Evolutionary conservation across 2,329 filamentous ascomycete species (phyloP), one percentile per base, ranked within the genome.

Genomic region (Ophiognomonia clavigignenti-juglandacearum): DNA sequence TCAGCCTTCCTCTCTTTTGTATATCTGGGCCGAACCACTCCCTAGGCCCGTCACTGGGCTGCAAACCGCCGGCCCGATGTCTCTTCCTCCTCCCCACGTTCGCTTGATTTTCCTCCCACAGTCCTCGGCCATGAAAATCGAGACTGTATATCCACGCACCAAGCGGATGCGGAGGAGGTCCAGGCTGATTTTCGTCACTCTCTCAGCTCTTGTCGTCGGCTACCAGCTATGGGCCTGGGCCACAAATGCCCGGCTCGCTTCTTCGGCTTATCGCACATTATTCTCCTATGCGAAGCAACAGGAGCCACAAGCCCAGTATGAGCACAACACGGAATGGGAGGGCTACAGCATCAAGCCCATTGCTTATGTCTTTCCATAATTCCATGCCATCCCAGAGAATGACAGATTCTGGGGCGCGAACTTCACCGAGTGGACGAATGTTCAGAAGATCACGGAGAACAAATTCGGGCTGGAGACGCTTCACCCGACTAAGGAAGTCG

Each of bases 321-420:
- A 24, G 10, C 23, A 31, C 11, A 19, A 8, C 14, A 6, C 38
- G 4, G 10, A 31, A 31, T 29, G 16, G 38, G 9, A 10, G 19
- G 16, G 24, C 7, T 50, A 42, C 39, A 40, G 44, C 5, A 47
- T 48, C 36, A 48, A 48, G 32, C 45, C 45, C 6, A 44, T 51
- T n/a, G 48, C 39, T 10, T 51, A 51, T 31, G 32, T 51, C 41
- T 51, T 51, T 24, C 48, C 45, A 7, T 45, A 48, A 19, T 51
- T 45, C 24, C 48, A 51, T 16, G 19, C 45, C n/a, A 45, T 51
- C 29, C 35, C 37, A 1, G 48, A 51, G 41, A 48, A 51, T 20
- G 48, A 51, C 41, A 36, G 23, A 24, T 45, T 48, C 22, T 45
- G 48, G 48, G 44, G 45, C 42, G 24, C 13, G 10, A 48, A 51